Evolutionary conservation across 202 grass and related monocot genomes (phyloP), one percentile per base, ranked within the genome.

Genomic region (Brachypodium distachyon): DNA sequence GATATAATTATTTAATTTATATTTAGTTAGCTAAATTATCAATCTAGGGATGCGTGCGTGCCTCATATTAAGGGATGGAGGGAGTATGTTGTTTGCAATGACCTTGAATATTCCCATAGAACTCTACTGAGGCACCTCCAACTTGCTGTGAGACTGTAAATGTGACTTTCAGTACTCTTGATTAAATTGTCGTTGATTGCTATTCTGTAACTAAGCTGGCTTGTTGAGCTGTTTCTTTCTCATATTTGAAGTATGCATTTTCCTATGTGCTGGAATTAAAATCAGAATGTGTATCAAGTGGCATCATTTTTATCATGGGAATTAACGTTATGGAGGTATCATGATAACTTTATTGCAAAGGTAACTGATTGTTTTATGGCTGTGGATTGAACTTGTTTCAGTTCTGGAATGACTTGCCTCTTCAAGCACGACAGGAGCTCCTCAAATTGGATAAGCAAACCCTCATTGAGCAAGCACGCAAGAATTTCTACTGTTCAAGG

Each of bases 401-500:
- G 96, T 98, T 98, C 82, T 95, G 96, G 91, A 90, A 78, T 73
- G 89, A 90, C 27, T 77, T 98, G 83, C 77, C 85, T 17, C 61
- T 74, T 72, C 87, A 90, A 77, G 85, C 89, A 53, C 81, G 96
- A 28, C 77, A 84, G 60, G 84, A 89, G 55, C 82, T 98, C 57
- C 86, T 98, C 53, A 89, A 87, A 79, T 80, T 98, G 65, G 96
- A 98, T 88, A 98, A 98, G 68, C 91, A 95, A 67, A 84, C 91
- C 33, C 85, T 95, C 34, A 90, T 95, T 49, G 96, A 98, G 63
- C 96, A 98, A 90, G 89, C 85, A 77, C 81, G 91, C 48, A 98
- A 88, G 81, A 98, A 95, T 82, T 93, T 92, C 37, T 95, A 98
- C 61, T 98, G 89, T 65, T 98, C 96, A 77, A 88, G 96, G 66